These are phyloP conservation scores for Hyphopichia fennica DNA, from an alignment of 1,139 yeast species.

Conservation along the genomic window DNA sequence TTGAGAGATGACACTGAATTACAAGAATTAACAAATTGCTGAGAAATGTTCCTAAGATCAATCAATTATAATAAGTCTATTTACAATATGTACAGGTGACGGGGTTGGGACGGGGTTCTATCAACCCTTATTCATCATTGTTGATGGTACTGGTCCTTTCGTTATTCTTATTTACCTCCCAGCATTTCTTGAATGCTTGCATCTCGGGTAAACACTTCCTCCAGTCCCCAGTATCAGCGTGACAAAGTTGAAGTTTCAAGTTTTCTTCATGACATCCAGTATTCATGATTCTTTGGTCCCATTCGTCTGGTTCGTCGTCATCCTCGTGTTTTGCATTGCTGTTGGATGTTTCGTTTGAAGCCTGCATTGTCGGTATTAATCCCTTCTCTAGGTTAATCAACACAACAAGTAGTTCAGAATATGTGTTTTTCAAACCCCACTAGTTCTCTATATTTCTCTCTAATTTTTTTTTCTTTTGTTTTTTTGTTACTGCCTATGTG, in stretches of 20 bases:
- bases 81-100: background rate
- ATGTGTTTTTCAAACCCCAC: too few relatives aligned
- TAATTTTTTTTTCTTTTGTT: too few relatives aligned
- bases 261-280: constrained; percentile 79
- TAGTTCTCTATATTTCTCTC: too few relatives aligned
- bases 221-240: constrained; percentile 83
- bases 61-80: background rate
- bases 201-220: constrained; percentile 66
- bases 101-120: background rate
- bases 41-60: too few relatives aligned
- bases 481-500: too few relatives aligned
- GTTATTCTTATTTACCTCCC: constrained; percentile 61
- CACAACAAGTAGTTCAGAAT: too few relatives aligned
- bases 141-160: constrained; percentile 53
- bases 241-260: constrained; percentile 65
- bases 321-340: constrained; percentile 14
- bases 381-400: too few relatives aligned
- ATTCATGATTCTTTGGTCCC: constrained; percentile 70
- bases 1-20: too few relatives aligned
- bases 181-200: constrained; percentile 66
- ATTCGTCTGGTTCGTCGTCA: constrained; percentile 68
- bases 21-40: too few relatives aligned
- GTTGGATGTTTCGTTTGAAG: background rate
- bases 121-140: constrained; percentile 19
- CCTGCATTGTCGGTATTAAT: too few relatives aligned